Evolutionary conservation across 2,329 filamentous ascomycete genomes (phyloP), one percentile per base, ranked within the genome.

Genomic region (Sclerotinia trifoliorum): DNA sequence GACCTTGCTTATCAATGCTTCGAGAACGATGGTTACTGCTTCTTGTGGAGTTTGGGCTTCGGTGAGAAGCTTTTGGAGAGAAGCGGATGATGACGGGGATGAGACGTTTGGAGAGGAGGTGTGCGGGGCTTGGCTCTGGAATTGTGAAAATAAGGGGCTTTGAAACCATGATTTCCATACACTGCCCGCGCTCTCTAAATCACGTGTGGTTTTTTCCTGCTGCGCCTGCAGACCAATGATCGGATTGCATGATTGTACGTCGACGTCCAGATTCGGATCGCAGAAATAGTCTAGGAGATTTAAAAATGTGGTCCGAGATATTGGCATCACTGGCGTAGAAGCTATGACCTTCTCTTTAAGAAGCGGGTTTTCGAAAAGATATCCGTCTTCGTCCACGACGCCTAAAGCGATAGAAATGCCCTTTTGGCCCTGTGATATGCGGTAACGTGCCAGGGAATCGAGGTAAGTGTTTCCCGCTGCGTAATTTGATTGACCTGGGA

Each of bases 391-490:
- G 6, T 49, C 15, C 48, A 73, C 67, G 13, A 69, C 13, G 29
- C 72, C 70, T 32, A 74, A 58, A 56, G 71, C 67, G 21, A 74
- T 44, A 19, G 69, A 65, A 29, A 57, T 42, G 13, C 69, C 70
- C 24, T 69, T 68, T 51, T 69, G 46, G 11, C 71, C 71, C 8
- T 51, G 29, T 2, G 24, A 19, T 19, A 57, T 29, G 5, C 71
- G 69, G n/a, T 72, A 66, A 5, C 56, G 68, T 7, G 71, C 71
- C 11, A 29, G 51, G 15, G 68, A 55, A 49, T 74, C 71, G n/a
- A 71, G 57, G 57, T 68, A 81, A 0, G 75, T 75, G 62, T 79
- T 79, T 0, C 73, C 79, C 4, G 69, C 63, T 0, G 70, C 68
- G 39, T 74, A 73, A 32, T 74, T 73, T 2, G 58, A 24, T 57